phyloP scores from a whole-genome alignment of 495 filamentous ascomycete species.

The Platismatia glauca region DNA sequence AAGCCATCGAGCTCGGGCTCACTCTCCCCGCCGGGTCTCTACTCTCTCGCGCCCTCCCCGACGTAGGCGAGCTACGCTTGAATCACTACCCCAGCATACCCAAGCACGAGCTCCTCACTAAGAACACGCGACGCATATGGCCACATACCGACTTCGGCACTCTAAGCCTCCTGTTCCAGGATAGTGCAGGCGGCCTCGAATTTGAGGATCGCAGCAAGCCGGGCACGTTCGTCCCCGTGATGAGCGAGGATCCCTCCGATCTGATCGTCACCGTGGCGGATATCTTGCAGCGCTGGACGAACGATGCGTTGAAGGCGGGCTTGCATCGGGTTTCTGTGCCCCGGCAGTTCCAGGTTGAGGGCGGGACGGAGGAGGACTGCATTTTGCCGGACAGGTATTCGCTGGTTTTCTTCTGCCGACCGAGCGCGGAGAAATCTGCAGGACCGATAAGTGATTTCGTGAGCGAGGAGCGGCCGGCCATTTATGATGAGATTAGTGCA shows the following conservation, averaged over 20 bases:
- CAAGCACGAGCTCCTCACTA: background rate
- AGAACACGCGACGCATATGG: constrained; percentile 10
- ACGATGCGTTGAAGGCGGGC: too few species aligned
- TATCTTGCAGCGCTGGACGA: too few species aligned
- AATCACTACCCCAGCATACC: constrained; percentile 10
- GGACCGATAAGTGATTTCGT: too few species aligned
- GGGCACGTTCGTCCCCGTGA: background rate
- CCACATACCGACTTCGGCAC: constrained; percentile 10
- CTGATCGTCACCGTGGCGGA: constrained; percentile 8
- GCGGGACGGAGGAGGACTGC: too few species aligned
- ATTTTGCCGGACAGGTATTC: too few species aligned
- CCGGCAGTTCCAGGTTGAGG: too few species aligned
- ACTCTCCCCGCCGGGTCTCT: constrained; percentile 4
- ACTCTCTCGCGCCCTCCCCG: constrained; percentile 4
- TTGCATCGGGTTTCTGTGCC: too few species aligned
- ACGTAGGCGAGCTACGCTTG: constrained; percentile 10
- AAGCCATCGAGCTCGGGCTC: constrained; percentile 7
- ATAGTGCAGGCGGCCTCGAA: background rate
- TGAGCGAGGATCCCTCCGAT: background rate
- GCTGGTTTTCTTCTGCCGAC: too few species aligned
- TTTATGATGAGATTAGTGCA: too few species aligned
- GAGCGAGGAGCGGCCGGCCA: too few species aligned
- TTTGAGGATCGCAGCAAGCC: background rate
- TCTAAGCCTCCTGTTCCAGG: constrained; percentile 10
- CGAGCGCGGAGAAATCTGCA: too few species aligned